A percentile compares a stretch with the other conserved stretches of the same genome.
phyloP scores from a whole-genome alignment of 768 basidiomycete genomes.

The Rhodotorula toruloides region DNA sequence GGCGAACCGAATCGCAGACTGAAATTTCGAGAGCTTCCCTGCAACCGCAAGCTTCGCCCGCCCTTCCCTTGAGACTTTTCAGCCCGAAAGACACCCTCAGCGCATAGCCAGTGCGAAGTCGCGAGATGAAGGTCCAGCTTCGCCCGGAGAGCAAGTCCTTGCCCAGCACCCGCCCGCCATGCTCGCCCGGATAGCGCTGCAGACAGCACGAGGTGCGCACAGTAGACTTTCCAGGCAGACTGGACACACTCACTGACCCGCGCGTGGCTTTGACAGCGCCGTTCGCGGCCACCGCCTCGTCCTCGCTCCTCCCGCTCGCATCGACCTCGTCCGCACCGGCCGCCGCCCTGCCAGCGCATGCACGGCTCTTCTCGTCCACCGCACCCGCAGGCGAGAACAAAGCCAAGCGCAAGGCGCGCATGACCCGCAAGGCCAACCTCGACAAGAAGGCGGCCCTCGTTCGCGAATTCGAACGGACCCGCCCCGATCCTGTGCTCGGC shows the following conservation, averaged over 20 bases:
- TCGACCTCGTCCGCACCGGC: neutral
- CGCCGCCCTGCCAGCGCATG: neutral
- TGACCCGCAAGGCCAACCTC: conserved; percentile 45
- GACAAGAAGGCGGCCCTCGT: conserved; percentile 45
- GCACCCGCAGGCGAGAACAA: conserved; percentile 31
- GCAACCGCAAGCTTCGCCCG: too few species aligned
- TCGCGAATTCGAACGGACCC: conserved; percentile 51
- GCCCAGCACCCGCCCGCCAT: neutral
- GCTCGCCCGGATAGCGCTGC: conserved; percentile 17
- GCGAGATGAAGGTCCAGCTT: neutral
- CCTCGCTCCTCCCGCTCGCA: neutral
- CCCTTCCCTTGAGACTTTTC: too few species aligned
- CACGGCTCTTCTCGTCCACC: conserved; percentile 40
- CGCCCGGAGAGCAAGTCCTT: neutral
- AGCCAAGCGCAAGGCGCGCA: conserved; percentile 43
- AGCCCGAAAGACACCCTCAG: too few species aligned
- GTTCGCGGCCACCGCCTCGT: conserved; percentile 5
- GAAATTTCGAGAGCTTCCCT: too few species aligned
- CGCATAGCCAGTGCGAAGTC: neutral
- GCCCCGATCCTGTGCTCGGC: conserved; percentile 69
- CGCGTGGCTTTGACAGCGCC: conserved; percentile 3
- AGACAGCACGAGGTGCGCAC: conserved; percentile 1
- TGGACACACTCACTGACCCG: neutral
- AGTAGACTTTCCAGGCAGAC: fast-evolving
- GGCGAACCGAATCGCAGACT: too few species aligned